Conservation (phyloP, 768 basidiomycete genomes). For the Pleurotus sapidus region DNA sequence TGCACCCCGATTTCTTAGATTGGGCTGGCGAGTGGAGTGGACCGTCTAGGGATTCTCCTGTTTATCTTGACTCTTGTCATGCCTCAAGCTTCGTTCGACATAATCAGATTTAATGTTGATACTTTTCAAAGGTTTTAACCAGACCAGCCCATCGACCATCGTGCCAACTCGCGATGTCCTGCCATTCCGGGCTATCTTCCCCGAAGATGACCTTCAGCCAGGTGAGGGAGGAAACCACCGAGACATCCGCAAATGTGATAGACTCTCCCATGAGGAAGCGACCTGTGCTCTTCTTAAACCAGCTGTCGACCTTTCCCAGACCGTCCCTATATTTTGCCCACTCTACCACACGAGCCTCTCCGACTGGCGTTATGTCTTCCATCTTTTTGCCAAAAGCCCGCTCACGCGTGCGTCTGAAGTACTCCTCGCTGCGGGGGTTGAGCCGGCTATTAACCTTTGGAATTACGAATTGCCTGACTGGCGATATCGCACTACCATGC, state of each 20-base stretch:
- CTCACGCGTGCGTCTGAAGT: neutral
- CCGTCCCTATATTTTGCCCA: neutral
- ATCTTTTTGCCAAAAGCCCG: neutral
- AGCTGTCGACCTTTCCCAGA: neutral
- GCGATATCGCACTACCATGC: neutral
- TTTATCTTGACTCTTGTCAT: no score
- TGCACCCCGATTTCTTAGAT: no score
- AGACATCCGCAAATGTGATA: neutral
- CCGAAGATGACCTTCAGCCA: neutral
- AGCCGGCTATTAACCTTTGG: neutral
- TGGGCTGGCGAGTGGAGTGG: no score
- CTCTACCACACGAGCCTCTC: neutral
- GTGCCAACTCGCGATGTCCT: neutral
- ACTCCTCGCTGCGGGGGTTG: neutral
- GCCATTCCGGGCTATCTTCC: constrained; percentile 5
- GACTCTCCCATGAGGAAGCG: neutral
- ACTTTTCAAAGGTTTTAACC: neutral
- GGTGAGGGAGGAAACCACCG: neutral
- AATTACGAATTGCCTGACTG: neutral
- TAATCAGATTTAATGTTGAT: neutral
- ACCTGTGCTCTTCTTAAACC: neutral
- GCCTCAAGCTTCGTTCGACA: no score
- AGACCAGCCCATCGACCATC: neutral
- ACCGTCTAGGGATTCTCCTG: no score
- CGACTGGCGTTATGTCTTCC: neutral